Conservation (phyloP, 2,329 filamentous ascomycete species). For the Fusarium cyanostomum region DNA sequence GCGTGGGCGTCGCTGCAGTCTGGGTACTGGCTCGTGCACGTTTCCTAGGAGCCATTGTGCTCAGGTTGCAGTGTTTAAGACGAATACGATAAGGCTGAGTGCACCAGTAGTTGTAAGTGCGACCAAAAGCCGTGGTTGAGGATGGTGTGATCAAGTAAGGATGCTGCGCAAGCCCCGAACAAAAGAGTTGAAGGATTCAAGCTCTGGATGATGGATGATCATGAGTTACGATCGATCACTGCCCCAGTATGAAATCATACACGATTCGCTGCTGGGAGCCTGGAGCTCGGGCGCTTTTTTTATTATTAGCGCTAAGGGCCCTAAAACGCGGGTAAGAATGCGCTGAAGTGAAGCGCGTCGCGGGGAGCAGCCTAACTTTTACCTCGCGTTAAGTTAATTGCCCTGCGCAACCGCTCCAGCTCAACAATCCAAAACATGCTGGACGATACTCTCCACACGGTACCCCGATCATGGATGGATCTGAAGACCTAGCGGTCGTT, state of each 20-base stretch:
- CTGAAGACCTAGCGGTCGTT: constrained; percentile 61
- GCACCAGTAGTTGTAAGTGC: neutral
- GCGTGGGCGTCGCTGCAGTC: constrained; percentile 66
- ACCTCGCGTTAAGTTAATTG: constrained; percentile 35
- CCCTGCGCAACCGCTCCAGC: constrained; percentile 4
- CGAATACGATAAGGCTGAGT: neutral
- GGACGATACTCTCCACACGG: neutral
- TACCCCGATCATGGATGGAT: constrained; percentile 45
- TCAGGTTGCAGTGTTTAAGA: neutral
- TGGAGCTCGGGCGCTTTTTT: constrained; percentile 9
- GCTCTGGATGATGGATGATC: constrained; percentile 4
- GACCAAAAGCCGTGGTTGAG: neutral
- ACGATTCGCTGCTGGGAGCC: neutral
- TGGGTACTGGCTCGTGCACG: constrained; percentile 66
- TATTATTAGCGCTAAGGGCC: constrained; percentile 20
- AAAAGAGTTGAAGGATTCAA: constrained; percentile 17
- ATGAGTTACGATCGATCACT: neutral
- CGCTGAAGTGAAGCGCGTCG: constrained; percentile 31
- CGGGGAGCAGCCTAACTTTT: constrained; percentile 14
- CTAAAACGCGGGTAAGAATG: constrained; percentile 21
- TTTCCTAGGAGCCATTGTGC: constrained; percentile 74
- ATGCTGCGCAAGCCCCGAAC: neutral
- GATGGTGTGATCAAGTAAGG: neutral
- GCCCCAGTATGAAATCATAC: constrained; percentile 28
- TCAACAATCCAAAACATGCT: constrained; percentile 3